Evolutionary conservation across 2,329 filamentous ascomycete genomes (phyloP).

Genomic region (Fusarium mundagurra): DNA sequence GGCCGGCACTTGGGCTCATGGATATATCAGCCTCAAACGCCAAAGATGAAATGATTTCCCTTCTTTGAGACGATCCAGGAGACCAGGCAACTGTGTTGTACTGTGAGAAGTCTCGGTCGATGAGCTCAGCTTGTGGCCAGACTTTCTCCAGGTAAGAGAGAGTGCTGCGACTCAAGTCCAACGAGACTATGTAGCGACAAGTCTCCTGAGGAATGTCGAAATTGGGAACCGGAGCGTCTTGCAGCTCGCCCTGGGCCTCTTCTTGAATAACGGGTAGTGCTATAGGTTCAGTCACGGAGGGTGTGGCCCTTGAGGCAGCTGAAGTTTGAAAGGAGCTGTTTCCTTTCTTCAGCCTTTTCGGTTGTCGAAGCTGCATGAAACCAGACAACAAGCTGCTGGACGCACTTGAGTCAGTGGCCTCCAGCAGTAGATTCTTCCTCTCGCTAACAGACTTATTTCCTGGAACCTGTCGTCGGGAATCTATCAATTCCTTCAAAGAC

Average conservation of each 20-base stretch:
- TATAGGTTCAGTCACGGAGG: neutral
- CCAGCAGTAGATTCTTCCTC: constrained; percentile 14
- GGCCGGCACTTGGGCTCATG: constrained; percentile 72
- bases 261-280: neutral
- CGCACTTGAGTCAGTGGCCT: constrained; percentile 28
- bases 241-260: neutral
- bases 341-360: constrained; percentile 37
- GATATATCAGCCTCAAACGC: constrained; percentile 76
- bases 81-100: constrained; percentile 50
- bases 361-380: constrained; percentile 47
- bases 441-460: constrained; percentile 1
- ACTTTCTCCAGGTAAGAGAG: constrained; percentile 60
- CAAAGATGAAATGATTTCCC: constrained; percentile 49
- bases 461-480: neutral
- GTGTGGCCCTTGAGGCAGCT: neutral
- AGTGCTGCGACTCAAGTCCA: constrained; percentile 57
- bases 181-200: constrained; percentile 60
- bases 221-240: constrained; percentile 24
- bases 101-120: constrained; percentile 68
- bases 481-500: constrained; percentile 6
- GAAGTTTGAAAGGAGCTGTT: neutral
- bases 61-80: constrained; percentile 39
- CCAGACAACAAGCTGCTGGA: constrained; percentile 44
- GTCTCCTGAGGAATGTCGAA: constrained; percentile 20
- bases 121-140: constrained; percentile 60